Evolutionary conservation across 225 moss, liverwort and hornwort genomes (phyloP).

Genomic region (Takakia lepidozioides): DNA sequence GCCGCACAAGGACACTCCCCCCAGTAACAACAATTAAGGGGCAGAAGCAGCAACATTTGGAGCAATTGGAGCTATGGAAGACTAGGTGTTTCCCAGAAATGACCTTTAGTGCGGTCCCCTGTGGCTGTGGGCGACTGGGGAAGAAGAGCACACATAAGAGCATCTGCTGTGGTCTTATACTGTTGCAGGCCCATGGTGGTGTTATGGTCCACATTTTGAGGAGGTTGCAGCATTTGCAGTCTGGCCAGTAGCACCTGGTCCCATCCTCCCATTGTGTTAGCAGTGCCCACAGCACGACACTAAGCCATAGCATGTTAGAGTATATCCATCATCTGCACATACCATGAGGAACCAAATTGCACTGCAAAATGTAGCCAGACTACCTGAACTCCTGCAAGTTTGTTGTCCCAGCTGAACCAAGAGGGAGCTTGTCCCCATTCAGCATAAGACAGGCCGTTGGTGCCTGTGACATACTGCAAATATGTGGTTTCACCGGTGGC

Average conservation of each 20-base stretch:
- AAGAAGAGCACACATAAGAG: conserved; percentile 73
- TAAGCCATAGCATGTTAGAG: no score
- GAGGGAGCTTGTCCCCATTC: conserved; percentile 31
- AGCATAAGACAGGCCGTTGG: conserved; percentile 30
- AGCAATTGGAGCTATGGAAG: no score
- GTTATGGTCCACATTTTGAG: conserved; percentile 34
- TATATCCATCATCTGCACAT: no score
- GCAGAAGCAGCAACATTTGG: no score
- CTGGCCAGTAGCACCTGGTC: conserved; percentile 66
- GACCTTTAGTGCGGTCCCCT: conserved; percentile 57
- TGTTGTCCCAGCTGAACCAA: conserved; percentile 76
- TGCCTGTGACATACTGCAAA: conserved; percentile 48
- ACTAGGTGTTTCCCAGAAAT: no score
- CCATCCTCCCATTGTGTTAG: conserved; percentile 1
- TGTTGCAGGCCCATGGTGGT: conserved; percentile 42
- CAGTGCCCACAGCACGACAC: no score
- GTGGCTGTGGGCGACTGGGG: conserved; percentile 73
- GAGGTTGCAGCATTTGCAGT: conserved; percentile 55
- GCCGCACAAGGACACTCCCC: no score
- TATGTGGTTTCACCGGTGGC: conserved; percentile 42
- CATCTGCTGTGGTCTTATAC: conserved; percentile 77
- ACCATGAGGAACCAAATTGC: not conserved
- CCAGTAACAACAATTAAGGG: no score
- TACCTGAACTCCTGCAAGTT: conserved; percentile 63
- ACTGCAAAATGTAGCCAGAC: not conserved